Percentiles rank a stretch among this genome's conserved stretches.
Conservation (phyloP, 2,329 filamentous ascomycete genomes). For the Xylariaceae sp. region DNA sequence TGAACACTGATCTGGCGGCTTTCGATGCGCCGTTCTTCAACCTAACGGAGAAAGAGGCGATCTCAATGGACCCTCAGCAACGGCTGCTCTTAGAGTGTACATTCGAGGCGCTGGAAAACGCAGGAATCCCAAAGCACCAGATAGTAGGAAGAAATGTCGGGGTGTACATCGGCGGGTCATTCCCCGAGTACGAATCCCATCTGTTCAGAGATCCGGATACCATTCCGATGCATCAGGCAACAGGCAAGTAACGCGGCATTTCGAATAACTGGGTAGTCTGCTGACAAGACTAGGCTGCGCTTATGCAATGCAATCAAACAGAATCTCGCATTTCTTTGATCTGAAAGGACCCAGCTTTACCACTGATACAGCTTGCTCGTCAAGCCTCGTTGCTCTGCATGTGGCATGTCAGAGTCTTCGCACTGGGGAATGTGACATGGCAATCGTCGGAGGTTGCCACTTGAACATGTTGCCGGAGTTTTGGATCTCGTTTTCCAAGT, state of each 20-base stretch:
- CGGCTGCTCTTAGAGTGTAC: conserved; percentile 50
- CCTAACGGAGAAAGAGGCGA: conserved; percentile 46
- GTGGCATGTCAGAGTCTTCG: conserved; percentile 47
- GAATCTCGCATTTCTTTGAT: conserved; percentile 54
- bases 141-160: conserved; percentile 47
- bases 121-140: conserved; percentile 45
- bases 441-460: conserved; percentile 46
- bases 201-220: conserved; percentile 43
- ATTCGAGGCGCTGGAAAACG: conserved; percentile 52
- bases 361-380: conserved; percentile 51
- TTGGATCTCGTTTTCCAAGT: conserved; percentile 44
- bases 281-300: conserved; percentile 39
- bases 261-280: background rate
- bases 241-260: conserved; percentile 35
- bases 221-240: conserved; percentile 50
- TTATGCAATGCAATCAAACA: conserved; percentile 50
- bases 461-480: conserved; percentile 47
- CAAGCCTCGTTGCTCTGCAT: conserved; percentile 47
- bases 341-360: conserved; percentile 51
- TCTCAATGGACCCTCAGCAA: conserved; percentile 53
- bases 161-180: conserved; percentile 47
- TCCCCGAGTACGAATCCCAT: conserved; percentile 47
- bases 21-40: conserved; percentile 53
- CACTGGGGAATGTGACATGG: conserved; percentile 42
- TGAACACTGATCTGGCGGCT: conserved; percentile 43